Conservation (phyloP, 2,329 filamentous ascomycete genomes). For the Fusarium protoensiforme region DNA sequence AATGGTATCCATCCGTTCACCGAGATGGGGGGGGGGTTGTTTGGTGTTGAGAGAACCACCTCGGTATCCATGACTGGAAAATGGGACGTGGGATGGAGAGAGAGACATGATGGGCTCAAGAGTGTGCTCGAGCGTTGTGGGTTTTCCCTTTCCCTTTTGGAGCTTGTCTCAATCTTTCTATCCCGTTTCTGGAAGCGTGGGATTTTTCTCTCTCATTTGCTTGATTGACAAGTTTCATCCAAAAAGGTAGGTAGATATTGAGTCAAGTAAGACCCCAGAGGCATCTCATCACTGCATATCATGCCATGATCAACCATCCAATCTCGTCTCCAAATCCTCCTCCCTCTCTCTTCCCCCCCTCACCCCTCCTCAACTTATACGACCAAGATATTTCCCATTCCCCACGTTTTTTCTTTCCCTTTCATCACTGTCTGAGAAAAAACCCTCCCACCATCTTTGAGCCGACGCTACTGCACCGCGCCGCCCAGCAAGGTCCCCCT, state of each 20-base stretch:
- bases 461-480: conserved; percentile 16
- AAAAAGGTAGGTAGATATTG: not conserved
- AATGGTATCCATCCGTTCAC: not conserved
- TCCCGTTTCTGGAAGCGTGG: not conserved
- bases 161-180: not conserved
- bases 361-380: not conserved
- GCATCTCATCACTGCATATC: not conserved
- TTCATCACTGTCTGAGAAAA: not conserved
- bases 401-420: conserved; percentile 7
- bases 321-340: not conserved
- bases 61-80: conserved; percentile 1
- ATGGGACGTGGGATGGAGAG: not conserved
- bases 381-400: not conserved
- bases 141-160: not conserved
- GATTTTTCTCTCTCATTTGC: not conserved
- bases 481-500: not conserved
- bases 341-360: not conserved
- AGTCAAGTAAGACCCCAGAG: not conserved
- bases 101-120: conserved; percentile 2
- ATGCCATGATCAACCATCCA: conserved; percentile 2
- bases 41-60: not conserved
- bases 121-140: conserved; percentile 13
- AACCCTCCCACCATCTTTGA: conserved; percentile 24
- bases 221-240: not conserved
- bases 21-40: not conserved